phyloP scores from a whole-genome alignment of 257 asterid genomes.

The Anisodus tanguticus region DNA sequence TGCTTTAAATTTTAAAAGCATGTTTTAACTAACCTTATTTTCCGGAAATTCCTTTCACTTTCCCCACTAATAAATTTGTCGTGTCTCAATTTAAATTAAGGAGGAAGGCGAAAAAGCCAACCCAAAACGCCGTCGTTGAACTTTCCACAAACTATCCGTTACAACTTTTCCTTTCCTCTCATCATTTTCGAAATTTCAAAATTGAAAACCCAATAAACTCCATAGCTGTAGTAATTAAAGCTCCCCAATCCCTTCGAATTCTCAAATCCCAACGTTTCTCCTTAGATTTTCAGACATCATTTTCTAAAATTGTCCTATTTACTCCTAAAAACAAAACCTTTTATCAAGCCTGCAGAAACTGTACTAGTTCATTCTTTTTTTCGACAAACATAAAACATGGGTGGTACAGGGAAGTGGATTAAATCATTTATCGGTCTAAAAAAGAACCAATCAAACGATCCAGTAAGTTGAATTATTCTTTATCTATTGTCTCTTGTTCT shows the following conservation, averaged over 20 bases:
- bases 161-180: slow-evolving; percentile 38
- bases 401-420: slow-evolving; percentile 90
- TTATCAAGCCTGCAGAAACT: background rate
- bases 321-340: background rate
- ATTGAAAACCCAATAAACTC: slow-evolving; percentile 34
- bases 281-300: slow-evolving; percentile 20
- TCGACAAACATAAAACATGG: slow-evolving; percentile 47
- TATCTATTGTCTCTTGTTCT: background rate
- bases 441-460: slow-evolving; percentile 54
- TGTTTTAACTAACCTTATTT: slow-evolving; percentile 25
- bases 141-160: slow-evolving; percentile 62
- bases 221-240: slow-evolving; percentile 43
- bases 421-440: slow-evolving; percentile 68
- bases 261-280: slow-evolving; percentile 33
- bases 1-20: background rate
- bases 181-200: slow-evolving; percentile 55
- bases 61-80: background rate
- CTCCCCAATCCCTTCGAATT: slow-evolving; percentile 14
- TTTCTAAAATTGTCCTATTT: slow-evolving; percentile 23
- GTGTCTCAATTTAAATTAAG: background rate
- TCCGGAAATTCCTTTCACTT: slow-evolving; percentile 30
- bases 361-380: slow-evolving; percentile 7
- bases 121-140: slow-evolving; percentile 35
- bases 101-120: background rate
- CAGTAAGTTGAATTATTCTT: slow-evolving; percentile 41